Evolutionary conservation across 176 grass and related monocot species (phyloP).

Genomic region (Aegilops longissima): DNA sequence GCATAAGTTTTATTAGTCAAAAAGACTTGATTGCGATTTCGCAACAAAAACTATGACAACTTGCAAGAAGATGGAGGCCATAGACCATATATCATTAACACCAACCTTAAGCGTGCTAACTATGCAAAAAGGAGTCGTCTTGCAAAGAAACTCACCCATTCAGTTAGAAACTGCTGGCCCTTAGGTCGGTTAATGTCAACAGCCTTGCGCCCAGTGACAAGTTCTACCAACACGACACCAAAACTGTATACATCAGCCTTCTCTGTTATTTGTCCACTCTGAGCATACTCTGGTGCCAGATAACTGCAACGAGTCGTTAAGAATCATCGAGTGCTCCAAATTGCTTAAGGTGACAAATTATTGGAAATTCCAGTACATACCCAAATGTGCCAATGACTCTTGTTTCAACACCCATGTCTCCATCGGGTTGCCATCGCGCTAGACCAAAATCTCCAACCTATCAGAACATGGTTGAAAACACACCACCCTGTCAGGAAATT

Average conservation of each 20-base stretch:
- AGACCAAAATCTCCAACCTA: conserved; percentile 98
- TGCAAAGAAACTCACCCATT: conserved; percentile 71
- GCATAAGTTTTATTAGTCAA: neutral
- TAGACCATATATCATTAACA: neutral
- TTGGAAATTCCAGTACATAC: conserved; percentile 39
- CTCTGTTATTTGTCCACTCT: conserved; percentile 97
- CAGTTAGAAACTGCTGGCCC: conserved; percentile 95
- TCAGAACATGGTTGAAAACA: conserved; percentile 22
- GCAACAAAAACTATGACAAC: neutral
- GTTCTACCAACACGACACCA: conserved; percentile 91
- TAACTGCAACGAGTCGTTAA: conserved; percentile 47
- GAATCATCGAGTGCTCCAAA: neutral
- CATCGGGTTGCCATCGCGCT: conserved; percentile 97
- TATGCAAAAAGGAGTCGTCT: neutral
- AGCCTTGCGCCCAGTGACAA: conserved; percentile 93
- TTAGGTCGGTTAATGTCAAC: conserved; percentile 96
- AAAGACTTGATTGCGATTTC: neutral
- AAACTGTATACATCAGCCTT: conserved; percentile 98
- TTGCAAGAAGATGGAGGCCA: neutral
- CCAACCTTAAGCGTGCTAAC: neutral
- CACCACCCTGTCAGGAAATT: conserved; percentile 5
- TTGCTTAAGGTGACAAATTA: neutral
- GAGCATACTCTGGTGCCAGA: conserved; percentile 89
- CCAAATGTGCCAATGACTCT: conserved; percentile 99
- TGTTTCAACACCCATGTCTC: conserved; percentile 90